Evolutionary conservation across 2,329 filamentous ascomycete species (phyloP).

Genomic region (Venturia effusa): DNA sequence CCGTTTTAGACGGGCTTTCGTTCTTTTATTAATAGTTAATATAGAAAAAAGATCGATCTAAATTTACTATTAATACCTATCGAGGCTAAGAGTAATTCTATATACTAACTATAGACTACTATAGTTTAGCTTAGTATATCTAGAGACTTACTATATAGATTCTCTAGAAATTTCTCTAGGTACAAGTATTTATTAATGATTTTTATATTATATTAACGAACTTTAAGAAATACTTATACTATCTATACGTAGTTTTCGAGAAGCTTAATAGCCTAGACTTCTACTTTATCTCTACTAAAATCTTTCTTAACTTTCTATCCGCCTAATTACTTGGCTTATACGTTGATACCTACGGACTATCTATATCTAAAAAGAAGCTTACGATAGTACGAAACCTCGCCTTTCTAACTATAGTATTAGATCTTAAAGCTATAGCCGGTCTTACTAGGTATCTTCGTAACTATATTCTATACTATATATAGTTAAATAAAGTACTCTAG

Average conservation of each 20-base stretch:
- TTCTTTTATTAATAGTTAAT: neutral
- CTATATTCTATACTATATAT: neutral
- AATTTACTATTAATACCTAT: no score
- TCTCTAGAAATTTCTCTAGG: no score
- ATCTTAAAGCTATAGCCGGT: neutral
- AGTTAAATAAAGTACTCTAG: neutral
- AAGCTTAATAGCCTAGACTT: neutral
- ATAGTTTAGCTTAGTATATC: no score
- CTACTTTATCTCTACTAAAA: neutral
- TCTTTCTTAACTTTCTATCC: neutral
- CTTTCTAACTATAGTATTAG: neutral
- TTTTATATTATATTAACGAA: neutral
- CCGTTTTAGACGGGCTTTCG: neutral
- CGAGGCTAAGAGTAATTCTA: no score
- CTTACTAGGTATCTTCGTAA: neutral
- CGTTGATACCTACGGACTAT: neutral
- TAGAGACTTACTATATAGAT: no score
- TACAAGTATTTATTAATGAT: neutral
- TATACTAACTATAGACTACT: no score
- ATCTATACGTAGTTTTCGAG: neutral
- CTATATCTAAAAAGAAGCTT: neutral
- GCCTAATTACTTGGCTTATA: neutral
- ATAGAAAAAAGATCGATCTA: no score
- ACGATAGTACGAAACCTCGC: neutral
- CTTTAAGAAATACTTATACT: neutral